These are phyloP conservation scores for Stachybotrys elegans DNA, from an alignment of 2,329 filamentous ascomycete species.

Conservation along the genomic window DNA sequence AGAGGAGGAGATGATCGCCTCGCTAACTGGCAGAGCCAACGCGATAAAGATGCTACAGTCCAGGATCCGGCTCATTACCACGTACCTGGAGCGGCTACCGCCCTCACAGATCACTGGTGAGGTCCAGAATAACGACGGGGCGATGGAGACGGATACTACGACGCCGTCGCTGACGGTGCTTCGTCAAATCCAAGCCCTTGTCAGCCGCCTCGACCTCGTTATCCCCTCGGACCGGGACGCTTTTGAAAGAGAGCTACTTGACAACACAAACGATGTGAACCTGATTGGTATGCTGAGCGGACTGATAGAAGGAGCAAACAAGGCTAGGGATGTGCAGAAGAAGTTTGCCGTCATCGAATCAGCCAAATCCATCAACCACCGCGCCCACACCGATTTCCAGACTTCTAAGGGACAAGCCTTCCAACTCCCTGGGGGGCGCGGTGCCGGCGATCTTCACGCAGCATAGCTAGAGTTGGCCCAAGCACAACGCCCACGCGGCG, in stretches of 20 bases:
- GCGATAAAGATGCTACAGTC: conserved; percentile 89
- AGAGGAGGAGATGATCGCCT: conserved; percentile 57
- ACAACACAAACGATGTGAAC: conserved; percentile 79
- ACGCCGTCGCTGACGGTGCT: conserved; percentile 66
- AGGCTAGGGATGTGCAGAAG: conserved; percentile 67
- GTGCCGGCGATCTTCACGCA: too few relatives aligned
- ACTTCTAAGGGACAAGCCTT: too few relatives aligned
- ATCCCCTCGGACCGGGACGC: conserved; percentile 62
- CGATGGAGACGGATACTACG: conserved; percentile 31
- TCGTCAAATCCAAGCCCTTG: conserved; percentile 80
- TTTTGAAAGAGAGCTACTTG: conserved; percentile 66
- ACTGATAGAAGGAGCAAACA: conserved; percentile 67
- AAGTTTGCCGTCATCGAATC: conserved; percentile 62
- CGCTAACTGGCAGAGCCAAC: conserved; percentile 82
- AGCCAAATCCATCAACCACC: conserved; percentile 17
- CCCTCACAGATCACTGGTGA: conserved; percentile 54
- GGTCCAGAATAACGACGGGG: conserved; percentile 23
- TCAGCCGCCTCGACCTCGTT: conserved; percentile 77
- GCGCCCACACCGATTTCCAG: conserved; percentile 15
- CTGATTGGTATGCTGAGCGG: conserved; percentile 71
- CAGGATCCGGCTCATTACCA: conserved; percentile 64
- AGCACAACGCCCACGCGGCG: too few relatives aligned
- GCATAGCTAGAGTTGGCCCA: too few relatives aligned
- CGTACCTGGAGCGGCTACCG: conserved; percentile 73
- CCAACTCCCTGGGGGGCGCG: too few relatives aligned